Base-by-base conservation (phyloP, 2,329 filamentous ascomycete genomes). In the Drechmeria coniospora region DNA sequence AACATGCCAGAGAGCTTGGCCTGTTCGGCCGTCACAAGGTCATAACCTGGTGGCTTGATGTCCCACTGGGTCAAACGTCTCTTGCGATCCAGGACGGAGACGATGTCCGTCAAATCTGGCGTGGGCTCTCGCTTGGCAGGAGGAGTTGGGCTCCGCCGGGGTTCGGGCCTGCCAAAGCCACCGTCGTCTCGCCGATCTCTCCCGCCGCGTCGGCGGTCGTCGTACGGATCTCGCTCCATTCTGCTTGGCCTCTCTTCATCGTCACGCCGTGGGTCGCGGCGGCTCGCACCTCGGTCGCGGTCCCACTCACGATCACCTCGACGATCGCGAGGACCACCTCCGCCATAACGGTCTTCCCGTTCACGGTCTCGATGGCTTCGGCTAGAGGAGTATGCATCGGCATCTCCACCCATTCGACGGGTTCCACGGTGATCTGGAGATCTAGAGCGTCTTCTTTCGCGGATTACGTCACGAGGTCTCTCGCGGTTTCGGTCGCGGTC, bases 1-100 rank as follows among this genome's bases (percentile, higher is more conserved):
- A 98, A 99, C 90, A 98, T 94, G 61, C 87, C 79, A 40, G 92
- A 98, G 24, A 98, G 68, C 63, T 99, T 99, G 27, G 90, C 92
- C 54, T 98, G 92, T 55, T 98, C 92, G 14, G 90, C 84, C 3
- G 90, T 94, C 39, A 99, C 87, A 53, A 90, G 92, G 49, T 98
- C 92, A 47, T 99, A 99, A 24, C 90, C 87, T 11, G 84, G 82
- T 5, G 90, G 90, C 59, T 98, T 98, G 54, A 98, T 94, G 52
- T 99, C 92, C 90, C 90, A 99, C 55, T 98, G 92, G 20, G 86
- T 95, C 63, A 98, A 62, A 33, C 90, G 79, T 42, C 92, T 78
- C 63, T 86, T 90, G 44, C 87, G 77, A 46, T 87, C 77, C 37
- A 84, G 61, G 33, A 99, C 65, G 4, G 83, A 71, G n/a, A 79